These are phyloP conservation scores for Exidia glandulosa DNA, from an alignment of 768 basidiomycete genomes.

Conservation along the genomic window DNA sequence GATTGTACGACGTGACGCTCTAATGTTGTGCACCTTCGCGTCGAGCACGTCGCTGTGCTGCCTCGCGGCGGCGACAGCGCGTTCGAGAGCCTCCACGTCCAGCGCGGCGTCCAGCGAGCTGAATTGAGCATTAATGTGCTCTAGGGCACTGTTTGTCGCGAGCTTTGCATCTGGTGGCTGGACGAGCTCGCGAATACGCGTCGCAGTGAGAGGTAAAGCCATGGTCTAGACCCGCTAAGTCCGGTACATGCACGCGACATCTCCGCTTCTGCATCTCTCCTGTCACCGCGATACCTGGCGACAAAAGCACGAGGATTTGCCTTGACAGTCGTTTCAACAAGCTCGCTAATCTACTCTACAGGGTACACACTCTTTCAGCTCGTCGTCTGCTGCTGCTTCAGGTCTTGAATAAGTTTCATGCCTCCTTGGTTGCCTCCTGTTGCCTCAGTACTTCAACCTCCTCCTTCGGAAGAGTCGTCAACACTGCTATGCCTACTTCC, in stretches of 20 bases:
- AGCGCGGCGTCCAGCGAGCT: neutral
- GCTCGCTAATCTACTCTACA: too few relatives aligned
- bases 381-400: too few relatives aligned
- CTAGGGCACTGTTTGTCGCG: neutral
- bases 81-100: neutral
- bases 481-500: too few relatives aligned
- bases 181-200: neutral
- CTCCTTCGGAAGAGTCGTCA: too few relatives aligned
- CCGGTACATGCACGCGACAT: neutral
- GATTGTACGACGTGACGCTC: constrained; percentile 14
- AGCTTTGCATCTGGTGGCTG: neutral
- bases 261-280: neutral
- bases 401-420: too few relatives aligned
- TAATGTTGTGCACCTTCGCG: neutral
- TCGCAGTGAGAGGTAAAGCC: neutral
- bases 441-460: too few relatives aligned
- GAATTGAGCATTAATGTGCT: neutral
- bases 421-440: too few relatives aligned
- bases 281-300: neutral
- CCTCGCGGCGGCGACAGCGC: neutral
- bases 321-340: too few relatives aligned
- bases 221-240: neutral
- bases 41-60: neutral
- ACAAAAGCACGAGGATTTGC: neutral
- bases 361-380: too few relatives aligned